Evolutionary conservation across 208 protist species (phyloP).

Genomic region (Acanthamoeba polyphaga): DNA sequence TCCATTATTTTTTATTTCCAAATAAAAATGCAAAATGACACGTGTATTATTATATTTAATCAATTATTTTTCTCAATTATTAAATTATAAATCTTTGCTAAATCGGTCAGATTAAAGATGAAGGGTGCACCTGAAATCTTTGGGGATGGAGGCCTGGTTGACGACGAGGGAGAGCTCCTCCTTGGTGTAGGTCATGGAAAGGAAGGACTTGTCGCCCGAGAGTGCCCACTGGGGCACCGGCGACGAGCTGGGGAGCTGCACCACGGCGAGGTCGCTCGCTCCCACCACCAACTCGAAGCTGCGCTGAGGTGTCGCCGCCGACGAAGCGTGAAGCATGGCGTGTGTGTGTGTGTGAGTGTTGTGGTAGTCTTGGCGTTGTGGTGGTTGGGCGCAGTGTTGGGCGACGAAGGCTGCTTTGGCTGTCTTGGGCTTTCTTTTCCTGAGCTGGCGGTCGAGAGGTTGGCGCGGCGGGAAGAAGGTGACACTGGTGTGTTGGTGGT

Average conservation of each 20-base stretch:
- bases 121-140: neutral
- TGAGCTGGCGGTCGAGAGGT: no score
- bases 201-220: neutral
- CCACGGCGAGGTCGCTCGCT: conserved; percentile 1
- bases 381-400: no score
- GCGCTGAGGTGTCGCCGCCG: neutral
- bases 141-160: neutral
- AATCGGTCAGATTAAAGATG: neutral
- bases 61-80: neutral
- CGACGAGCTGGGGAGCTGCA: neutral
- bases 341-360: neutral
- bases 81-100: neutral
- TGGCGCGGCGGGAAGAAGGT: no score
- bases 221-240: neutral
- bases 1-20: neutral
- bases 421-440: no score
- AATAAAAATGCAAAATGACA: neutral
- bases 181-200: conserved; percentile 61
- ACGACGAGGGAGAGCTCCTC: conserved; percentile 67
- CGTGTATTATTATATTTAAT: neutral
- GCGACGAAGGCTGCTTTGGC: no score
- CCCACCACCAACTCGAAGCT: conserved; percentile 42
- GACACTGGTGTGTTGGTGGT: no score
- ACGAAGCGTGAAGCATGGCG: conserved; percentile 22
- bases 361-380: neutral